Evolutionary conservation across 768 basidiomycete species (phyloP).

Genomic region (Rhizopogon sp.): DNA sequence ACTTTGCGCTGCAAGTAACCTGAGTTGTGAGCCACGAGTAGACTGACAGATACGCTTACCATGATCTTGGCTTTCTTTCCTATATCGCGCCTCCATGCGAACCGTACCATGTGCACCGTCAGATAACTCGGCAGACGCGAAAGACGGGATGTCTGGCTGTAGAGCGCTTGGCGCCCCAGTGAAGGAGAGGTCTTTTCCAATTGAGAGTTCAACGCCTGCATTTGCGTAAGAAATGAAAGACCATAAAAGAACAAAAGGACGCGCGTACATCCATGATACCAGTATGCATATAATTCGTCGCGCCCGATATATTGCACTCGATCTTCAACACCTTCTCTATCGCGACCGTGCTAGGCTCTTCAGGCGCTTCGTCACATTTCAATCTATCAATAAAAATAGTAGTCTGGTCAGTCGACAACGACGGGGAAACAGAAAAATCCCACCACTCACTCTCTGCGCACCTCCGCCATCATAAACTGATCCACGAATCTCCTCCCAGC

Average conservation of each 20-base stretch:
- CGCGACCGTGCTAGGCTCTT: slow-evolving; percentile 62
- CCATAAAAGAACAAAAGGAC: slow-evolving; percentile 2
- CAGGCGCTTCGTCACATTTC: slow-evolving; percentile 75
- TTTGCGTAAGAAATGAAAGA: not conserved
- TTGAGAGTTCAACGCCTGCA: slow-evolving; percentile 78
- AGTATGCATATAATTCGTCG: slow-evolving; percentile 83
- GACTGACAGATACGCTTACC: slow-evolving; percentile 37
- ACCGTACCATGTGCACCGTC: slow-evolving; percentile 93
- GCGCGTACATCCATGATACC: slow-evolving; percentile 75
- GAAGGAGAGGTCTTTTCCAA: slow-evolving; percentile 81
- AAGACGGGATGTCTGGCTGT: slow-evolving; percentile 76
- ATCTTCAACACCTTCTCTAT: slow-evolving; percentile 81
- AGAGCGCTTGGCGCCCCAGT: slow-evolving; percentile 75
- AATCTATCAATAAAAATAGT: slow-evolving; percentile 44
- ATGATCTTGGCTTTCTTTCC: slow-evolving; percentile 95
- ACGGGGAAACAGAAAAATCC: not conserved
- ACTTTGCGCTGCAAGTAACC: slow-evolving; percentile 63
- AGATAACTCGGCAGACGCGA: slow-evolving; percentile 82
- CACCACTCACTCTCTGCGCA: slow-evolving; percentile 56
- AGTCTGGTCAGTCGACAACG: not conserved
- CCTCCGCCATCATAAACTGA: slow-evolving; percentile 75
- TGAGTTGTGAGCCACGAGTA: too few relatives aligned
- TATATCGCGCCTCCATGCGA: slow-evolving; percentile 91
- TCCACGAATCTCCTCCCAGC: slow-evolving; percentile 60
- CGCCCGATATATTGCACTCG: slow-evolving; percentile 84